Evolutionary conservation across 306 rosid genomes (phyloP).

Genomic region (Calophaca sinica): DNA sequence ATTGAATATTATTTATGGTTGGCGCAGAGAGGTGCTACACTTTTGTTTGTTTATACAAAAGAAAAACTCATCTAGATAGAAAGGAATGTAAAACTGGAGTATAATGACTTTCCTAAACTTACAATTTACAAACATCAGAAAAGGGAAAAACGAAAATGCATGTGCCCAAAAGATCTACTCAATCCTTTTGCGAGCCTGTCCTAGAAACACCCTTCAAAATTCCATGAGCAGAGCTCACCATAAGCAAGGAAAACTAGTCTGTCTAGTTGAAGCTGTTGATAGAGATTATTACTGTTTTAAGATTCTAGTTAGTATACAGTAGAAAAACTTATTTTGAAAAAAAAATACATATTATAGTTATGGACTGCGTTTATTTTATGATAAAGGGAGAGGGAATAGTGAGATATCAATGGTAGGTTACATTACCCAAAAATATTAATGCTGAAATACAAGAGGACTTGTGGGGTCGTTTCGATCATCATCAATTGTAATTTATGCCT

Average conservation of each 20-base stretch:
- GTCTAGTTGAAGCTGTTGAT: constrained; percentile 7
- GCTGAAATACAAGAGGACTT: neutral
- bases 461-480: constrained; percentile 21
- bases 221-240: constrained; percentile 6
- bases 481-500: constrained; percentile 13
- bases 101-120: constrained; percentile 9
- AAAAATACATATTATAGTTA: neutral
- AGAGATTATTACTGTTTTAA: neutral
- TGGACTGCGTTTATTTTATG: constrained; percentile 25
- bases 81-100: constrained; percentile 1
- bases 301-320: neutral
- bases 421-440: constrained; percentile 14
- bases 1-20: neutral
- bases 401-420: constrained; percentile 23
- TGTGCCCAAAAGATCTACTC: constrained; percentile 19
- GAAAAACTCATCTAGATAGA: neutral
- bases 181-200: constrained; percentile 16
- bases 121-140: constrained; percentile 2
- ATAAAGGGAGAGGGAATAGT: neutral
- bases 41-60: neutral
- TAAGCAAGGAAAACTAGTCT: constrained; percentile 9
- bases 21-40: neutral
- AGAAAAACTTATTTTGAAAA: neutral
- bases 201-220: neutral
- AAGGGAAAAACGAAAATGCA: constrained; percentile 2